phyloP scores from a whole-genome alignment of 2,329 filamentous ascomycete genomes.

The Akanthomyces uredinophilus region DNA sequence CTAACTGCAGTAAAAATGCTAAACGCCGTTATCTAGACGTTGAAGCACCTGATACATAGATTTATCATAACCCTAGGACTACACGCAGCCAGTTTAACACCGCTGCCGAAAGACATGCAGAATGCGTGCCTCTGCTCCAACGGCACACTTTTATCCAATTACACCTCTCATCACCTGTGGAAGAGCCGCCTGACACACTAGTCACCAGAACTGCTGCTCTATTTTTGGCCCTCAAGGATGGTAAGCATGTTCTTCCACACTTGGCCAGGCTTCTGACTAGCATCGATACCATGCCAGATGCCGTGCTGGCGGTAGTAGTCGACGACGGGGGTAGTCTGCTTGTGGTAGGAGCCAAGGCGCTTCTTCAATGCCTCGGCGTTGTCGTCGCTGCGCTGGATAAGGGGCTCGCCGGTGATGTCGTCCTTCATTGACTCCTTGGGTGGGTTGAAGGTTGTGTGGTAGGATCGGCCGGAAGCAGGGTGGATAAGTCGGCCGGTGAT shows the following conservation, averaged over 20 bases:
- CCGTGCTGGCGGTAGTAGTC: constrained; percentile 95
- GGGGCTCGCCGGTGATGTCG: constrained; percentile 91
- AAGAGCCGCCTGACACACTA: neutral
- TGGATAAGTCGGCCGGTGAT: constrained; percentile 96
- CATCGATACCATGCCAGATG: constrained; percentile 94
- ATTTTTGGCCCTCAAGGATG: constrained; percentile 65
- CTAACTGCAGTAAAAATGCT: constrained; percentile 2
- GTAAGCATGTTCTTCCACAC: constrained; percentile 91
- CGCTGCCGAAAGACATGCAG: neutral
- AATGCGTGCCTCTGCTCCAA: neutral
- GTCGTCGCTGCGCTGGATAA: constrained; percentile 95
- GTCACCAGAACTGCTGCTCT: constrained; percentile 12
- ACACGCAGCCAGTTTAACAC: constrained; percentile 7
- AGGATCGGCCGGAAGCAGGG: constrained; percentile 91
- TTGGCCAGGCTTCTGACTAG: constrained; percentile 89
- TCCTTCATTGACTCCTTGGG: constrained; percentile 93
- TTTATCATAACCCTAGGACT: constrained; percentile 14
- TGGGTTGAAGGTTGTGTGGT: constrained; percentile 99
- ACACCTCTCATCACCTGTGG: neutral
- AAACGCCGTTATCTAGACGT: constrained; percentile 4
- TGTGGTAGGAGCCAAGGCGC: constrained; percentile 87
- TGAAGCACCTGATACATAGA: constrained; percentile 10
- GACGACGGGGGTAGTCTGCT: constrained; percentile 88
- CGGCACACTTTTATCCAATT: constrained; percentile 15
- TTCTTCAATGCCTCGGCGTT: constrained; percentile 95